Evolutionary conservation across 148 eudicot species (phyloP), one percentile per base, ranked within the genome.

Genomic region (Spergularia bocconei): DNA sequence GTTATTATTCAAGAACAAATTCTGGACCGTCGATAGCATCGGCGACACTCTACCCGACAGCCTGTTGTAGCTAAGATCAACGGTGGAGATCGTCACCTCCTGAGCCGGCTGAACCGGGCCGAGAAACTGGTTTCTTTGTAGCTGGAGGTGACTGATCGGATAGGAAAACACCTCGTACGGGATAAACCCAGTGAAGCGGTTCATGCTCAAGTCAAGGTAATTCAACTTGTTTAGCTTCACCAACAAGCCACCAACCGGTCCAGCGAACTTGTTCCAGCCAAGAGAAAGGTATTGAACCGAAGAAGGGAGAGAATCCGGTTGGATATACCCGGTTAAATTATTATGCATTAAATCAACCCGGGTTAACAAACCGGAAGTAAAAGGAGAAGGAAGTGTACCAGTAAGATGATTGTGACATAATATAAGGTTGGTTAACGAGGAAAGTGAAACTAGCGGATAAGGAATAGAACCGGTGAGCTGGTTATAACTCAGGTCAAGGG

Each of bases 321-420:
- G 23, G 0, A 94, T n/a, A 0, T 81, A 68, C 58, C 97, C 97
- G 76, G 96, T 79, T 13, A 91, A 82, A 20, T 82, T 77, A 78
- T 94, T 94, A 82, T 88, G 89, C 78, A 86, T 90, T 12, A 94
- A 70, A 55, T 94, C 98, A 47, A 94, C 79, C n/a, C 98, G 93
- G 55, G 85, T 79, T 11, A 92, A 78, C 1, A 79, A 63, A 17
- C 57, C 80, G 0, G 98, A 88, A 0, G 14, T 19, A 36, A 94
- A 87, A 2, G 69, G 48, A 0, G 66, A 48, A 0, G 98, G 97
- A 16, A 92, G 56, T n/a, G 82, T n/a, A 67, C 88, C 96, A 57
- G 84, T 23, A 16, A 94, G 80, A 3, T 74, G 90, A 56, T 91
- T 93, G 71, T 88, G 92, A 29, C 84, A 76, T 52, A 93, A 79